Conservation (phyloP, 1,284 basidiomycete species). For the Cutaneotrichosporon sp. region DNA sequence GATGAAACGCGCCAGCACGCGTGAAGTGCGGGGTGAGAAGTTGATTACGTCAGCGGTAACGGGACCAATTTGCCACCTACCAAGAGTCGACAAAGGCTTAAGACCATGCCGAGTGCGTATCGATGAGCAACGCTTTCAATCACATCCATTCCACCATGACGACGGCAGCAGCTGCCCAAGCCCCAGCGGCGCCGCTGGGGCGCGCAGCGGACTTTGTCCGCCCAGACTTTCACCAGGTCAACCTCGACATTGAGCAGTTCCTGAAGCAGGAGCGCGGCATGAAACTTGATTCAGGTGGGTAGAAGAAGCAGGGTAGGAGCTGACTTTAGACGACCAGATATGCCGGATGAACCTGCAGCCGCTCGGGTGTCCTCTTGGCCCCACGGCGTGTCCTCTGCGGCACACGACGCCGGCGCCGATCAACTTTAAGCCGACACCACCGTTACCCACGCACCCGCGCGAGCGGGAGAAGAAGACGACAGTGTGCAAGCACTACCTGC, state of each 20-base stretch:
- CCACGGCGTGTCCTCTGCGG: slow-evolving; percentile 77
- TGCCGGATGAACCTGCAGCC: slow-evolving; percentile 73
- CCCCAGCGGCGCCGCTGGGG: slow-evolving; percentile 26
- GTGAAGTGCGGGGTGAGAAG: no score
- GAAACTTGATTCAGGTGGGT: slow-evolving; percentile 83
- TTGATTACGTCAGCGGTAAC: not conserved
- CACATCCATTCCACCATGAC: not conserved
- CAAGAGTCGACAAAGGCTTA: not conserved
- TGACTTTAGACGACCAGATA: slow-evolving; percentile 72
- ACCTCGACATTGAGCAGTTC: slow-evolving; percentile 74
- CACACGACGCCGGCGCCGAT: slow-evolving; percentile 77
- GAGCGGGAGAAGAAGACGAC: slow-evolving; percentile 82
- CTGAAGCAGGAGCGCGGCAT: slow-evolving; percentile 77
- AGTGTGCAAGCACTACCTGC: slow-evolving; percentile 99
- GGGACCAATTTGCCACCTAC: slow-evolving; percentile 4
- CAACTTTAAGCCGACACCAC: slow-evolving; percentile 82
- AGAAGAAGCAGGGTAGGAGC: not conserved
- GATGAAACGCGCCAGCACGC: no score
- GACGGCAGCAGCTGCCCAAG: slow-evolving; percentile 13
- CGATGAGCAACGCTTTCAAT: not conserved
- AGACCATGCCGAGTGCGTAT: not conserved
- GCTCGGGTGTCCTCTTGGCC: slow-evolving; percentile 79
- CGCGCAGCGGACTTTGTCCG: slow-evolving; percentile 61
- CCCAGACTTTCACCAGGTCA: slow-evolving; percentile 90
- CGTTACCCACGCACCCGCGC: slow-evolving; percentile 64